These are phyloP conservation scores for Colletotrichum liriopes DNA, from an alignment of 2,329 filamentous ascomycete species.

Conservation along the genomic window DNA sequence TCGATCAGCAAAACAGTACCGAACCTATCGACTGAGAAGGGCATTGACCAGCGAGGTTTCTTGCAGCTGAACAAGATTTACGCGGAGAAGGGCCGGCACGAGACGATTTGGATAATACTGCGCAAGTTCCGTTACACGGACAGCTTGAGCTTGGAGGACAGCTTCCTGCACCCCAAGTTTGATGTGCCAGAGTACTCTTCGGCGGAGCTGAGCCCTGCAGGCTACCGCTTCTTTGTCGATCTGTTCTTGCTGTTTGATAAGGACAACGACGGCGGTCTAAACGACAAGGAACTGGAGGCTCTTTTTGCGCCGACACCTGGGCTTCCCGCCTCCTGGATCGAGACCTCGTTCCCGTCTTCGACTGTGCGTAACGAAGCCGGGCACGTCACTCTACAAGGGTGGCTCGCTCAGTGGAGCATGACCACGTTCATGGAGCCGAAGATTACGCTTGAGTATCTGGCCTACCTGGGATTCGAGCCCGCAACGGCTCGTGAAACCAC, in stretches of 20 bases:
- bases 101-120: conserved; percentile 98
- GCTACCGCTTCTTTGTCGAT: conserved; percentile 98
- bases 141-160: conserved; percentile 91
- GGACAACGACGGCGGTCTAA: conserved; percentile 96
- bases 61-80: conserved; percentile 95
- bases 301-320: conserved; percentile 95
- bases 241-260: conserved; percentile 96
- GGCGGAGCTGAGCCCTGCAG: conserved; percentile 92
- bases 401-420: conserved; percentile 99
- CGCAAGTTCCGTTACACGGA: conserved; percentile 97
- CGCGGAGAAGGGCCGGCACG: conserved; percentile 96
- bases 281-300: conserved; percentile 85
- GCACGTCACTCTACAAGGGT: conserved; percentile 95
- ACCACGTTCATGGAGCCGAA: conserved; percentile 97
- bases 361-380: conserved; percentile 97
- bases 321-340: conserved; percentile 87
- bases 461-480: conserved; percentile 95
- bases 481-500: conserved; percentile 82
- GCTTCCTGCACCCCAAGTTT: conserved; percentile 92
- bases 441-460: conserved; percentile 94
- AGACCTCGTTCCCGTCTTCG: conserved; percentile 91
- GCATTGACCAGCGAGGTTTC: conserved; percentile 88
- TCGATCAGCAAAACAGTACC: conserved; percentile 82
- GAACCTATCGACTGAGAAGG: conserved; percentile 74
- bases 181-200: conserved; percentile 94